Evolutionary conservation across 495 filamentous ascomycete species (phyloP).

Genomic region (Tuber melanosporum): DNA sequence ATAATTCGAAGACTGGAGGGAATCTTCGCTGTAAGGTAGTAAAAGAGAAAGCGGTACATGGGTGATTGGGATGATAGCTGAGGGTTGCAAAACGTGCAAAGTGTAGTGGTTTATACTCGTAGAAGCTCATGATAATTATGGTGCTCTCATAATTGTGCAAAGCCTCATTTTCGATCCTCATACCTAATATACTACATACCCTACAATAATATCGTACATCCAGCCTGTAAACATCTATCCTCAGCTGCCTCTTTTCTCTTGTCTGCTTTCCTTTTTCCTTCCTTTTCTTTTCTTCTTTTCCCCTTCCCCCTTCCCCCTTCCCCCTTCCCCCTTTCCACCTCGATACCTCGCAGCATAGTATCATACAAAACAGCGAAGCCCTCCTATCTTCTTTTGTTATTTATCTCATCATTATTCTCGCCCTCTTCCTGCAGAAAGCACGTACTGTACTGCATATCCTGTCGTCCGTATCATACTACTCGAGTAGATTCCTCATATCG

Average conservation of each 20-base stretch:
- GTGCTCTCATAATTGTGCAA: background rate
- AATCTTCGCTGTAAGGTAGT: slow-evolving; percentile 13
- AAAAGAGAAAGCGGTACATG: background rate
- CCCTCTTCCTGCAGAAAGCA: background rate
- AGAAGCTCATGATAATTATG: background rate
- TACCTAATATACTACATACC: slow-evolving; percentile 1
- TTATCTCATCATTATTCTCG: background rate
- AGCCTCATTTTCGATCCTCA: background rate
- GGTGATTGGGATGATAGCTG: background rate
- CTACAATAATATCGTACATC: background rate
- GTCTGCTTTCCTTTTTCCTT: background rate
- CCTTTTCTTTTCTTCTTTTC: background rate
- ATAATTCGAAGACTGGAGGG: slow-evolving; percentile 4
- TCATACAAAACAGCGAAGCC: background rate
- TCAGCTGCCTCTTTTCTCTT: background rate
- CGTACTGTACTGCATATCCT: background rate
- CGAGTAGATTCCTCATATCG: background rate
- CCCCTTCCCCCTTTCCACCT: background rate
- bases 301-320: background rate
- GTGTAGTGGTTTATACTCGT: background rate
- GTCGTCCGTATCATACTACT: background rate
- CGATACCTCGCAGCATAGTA: background rate
- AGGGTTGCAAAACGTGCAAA: background rate
- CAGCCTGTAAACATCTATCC: background rate
- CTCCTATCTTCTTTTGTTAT: background rate